phyloP scores from a whole-genome alignment of 495 filamentous ascomycete species.

The Neurospora discreta region DNA sequence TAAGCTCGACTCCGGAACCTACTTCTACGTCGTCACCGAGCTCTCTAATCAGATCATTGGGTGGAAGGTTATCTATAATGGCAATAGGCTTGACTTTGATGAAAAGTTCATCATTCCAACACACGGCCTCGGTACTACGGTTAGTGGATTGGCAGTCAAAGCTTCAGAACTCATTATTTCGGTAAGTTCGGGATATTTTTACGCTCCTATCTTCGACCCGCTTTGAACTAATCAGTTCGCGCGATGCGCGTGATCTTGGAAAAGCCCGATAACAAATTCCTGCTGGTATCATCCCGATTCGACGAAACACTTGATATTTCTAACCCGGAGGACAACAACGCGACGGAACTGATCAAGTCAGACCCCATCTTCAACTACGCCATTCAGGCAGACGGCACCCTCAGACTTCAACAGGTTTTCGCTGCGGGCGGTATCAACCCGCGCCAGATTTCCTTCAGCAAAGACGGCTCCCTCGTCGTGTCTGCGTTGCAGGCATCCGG shows the following conservation, averaged over 20 bases:
- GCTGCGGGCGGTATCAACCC: slow-evolving; percentile 50
- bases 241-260: neutral
- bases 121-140: slow-evolving; percentile 27
- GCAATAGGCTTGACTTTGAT: slow-evolving; percentile 32
- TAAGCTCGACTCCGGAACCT: slow-evolving; percentile 31
- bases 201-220: neutral
- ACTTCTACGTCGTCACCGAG: slow-evolving; percentile 55
- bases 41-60: slow-evolving; percentile 45
- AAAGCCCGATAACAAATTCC: slow-evolving; percentile 46
- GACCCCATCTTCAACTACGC: slow-evolving; percentile 35
- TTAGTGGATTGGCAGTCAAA: slow-evolving; percentile 25
- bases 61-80: slow-evolving; percentile 47
- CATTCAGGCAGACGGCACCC: slow-evolving; percentile 35
- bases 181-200: slow-evolving; percentile 26
- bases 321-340: slow-evolving; percentile 30
- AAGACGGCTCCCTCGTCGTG: slow-evolving; percentile 47
- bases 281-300: slow-evolving; percentile 53
- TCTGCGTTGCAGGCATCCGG: slow-evolving; percentile 50
- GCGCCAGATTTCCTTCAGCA: slow-evolving; percentile 55
- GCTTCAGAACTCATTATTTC: slow-evolving; percentile 51
- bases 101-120: slow-evolving; percentile 30
- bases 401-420: slow-evolving; percentile 38
- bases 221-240: neutral
- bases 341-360: slow-evolving; percentile 33
- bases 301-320: slow-evolving; percentile 38